Conservation (phyloP, 2,329 filamentous ascomycete genomes). For the Metarhizium brunneum region DNA sequence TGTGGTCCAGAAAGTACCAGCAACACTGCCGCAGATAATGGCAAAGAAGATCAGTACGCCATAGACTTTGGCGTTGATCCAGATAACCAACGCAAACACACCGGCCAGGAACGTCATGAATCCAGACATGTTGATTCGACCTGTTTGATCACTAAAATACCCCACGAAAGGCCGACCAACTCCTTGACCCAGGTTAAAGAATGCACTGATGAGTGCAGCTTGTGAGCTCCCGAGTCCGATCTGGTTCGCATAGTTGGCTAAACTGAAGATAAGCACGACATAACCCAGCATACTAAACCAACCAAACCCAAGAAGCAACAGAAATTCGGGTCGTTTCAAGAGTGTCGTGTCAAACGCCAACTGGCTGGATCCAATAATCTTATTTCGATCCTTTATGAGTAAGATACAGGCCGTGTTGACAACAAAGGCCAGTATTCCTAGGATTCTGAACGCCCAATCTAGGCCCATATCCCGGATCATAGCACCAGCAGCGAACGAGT, state of each 20-base stretch:
- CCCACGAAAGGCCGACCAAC: conserved; percentile 65
- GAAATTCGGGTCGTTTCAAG: conserved; percentile 52
- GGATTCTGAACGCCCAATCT: conserved; percentile 56
- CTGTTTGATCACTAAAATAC: conserved; percentile 59
- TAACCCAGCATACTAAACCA: conserved; percentile 67
- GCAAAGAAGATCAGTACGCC: conserved; percentile 64
- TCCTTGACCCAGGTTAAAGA: conserved; percentile 60
- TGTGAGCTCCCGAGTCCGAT: conserved; percentile 59
- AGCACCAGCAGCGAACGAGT: conserved; percentile 57
- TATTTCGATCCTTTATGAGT: conserved; percentile 63
- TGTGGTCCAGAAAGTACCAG: conserved; percentile 63
- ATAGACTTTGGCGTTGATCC: conserved; percentile 57
- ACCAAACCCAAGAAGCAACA: conserved; percentile 57
- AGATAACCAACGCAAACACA: conserved; percentile 59
- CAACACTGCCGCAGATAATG: conserved; percentile 59
- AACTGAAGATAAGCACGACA: conserved; percentile 65
- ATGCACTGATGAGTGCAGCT: conserved; percentile 61
- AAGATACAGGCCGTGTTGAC: conserved; percentile 56
- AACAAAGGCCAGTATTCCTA: conserved; percentile 53
- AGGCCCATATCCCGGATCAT: conserved; percentile 58
- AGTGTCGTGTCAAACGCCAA: conserved; percentile 55
- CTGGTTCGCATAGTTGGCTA: conserved; percentile 62
- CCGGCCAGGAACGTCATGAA: conserved; percentile 55
- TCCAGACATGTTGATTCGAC: conserved; percentile 64
- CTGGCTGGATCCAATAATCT: conserved; percentile 57